Evolutionary conservation across 352 stramenopile species (phyloP), one percentile per base, ranked within the genome.

Genomic region (Globisporangium paddicum): DNA sequence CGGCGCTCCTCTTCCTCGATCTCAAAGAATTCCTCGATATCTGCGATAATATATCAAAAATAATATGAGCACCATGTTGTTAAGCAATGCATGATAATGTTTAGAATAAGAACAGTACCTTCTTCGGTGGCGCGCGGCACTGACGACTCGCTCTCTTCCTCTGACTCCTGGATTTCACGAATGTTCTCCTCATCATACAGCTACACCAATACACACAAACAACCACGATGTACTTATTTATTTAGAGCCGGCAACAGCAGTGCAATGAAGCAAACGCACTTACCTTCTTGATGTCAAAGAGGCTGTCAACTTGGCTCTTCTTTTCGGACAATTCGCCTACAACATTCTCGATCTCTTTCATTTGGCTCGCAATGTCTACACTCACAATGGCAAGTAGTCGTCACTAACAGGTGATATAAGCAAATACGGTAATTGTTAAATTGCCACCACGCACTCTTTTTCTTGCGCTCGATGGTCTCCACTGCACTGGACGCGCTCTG

Each of bases 101-200:
- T 42, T 5, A 49, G 30, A 26, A 38, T 5, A 55, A 5, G 26
- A 35, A 35, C 10, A 60, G 47, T 9, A 86, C 82, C 83, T 77
- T 89, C 73, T 34, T 91, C 75, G 3, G 81, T 84, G 18, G 75
- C 79, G 45, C 62, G 63, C 3, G 74, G 60, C 38, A 82, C 65
- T 1, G 64, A 53, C 14, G 58, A 64, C 3, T 93, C 75, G 51
- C 86, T 95, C 56, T 95, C 77, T 54, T 76, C 82, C 60, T 93
- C 82, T 2, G 82, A 85, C 60, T 95, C 82, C 34, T 91, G 74
- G 48, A 95, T 95, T 52, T 95, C 83, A 19, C 76, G 79, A 55
- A 95, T 95, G 44, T 93, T 88, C 47, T 90, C 83, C 13, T 86
- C 68, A 54, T 95, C 83, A 47, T 93, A 95, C 52, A 93, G 73